Percentiles rank a stretch among this genome's conserved stretches.
Evolutionary conservation across 805 yeast genomes (phyloP).

Genomic region (Nakazawaea wickerhamii): DNA sequence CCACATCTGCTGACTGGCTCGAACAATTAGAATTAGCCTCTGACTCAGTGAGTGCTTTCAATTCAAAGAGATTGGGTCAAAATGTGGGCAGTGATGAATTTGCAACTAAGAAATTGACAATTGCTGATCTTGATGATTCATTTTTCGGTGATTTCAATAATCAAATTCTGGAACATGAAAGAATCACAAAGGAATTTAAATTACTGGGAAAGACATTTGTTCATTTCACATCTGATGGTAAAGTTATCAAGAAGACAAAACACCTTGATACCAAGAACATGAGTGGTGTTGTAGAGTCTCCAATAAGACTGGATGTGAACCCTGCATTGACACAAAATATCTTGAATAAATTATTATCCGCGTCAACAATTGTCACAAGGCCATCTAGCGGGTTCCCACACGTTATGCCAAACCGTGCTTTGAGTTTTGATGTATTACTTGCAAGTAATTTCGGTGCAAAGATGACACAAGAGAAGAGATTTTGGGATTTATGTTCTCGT

Average conservation of each 20-base stretch:
- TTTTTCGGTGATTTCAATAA: conserved; percentile 43
- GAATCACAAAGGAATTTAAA: conserved; percentile 25
- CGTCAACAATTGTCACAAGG: conserved; percentile 23
- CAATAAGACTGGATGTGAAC: not conserved
- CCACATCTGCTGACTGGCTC: conserved; percentile 57
- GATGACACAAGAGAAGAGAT: conserved; percentile 21
- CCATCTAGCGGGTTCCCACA: conserved; percentile 30
- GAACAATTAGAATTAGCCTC: conserved; percentile 52
- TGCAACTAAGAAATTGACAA: conserved; percentile 20
- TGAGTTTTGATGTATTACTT: conserved; percentile 28
- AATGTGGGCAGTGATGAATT: not conserved
- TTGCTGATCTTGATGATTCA: conserved; percentile 39
- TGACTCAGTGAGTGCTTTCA: conserved; percentile 36
- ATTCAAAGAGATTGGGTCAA: conserved; percentile 7
- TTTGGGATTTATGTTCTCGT: conserved; percentile 57
- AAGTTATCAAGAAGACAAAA: conserved; percentile 3
- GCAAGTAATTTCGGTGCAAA: conserved; percentile 13
- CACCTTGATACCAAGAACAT: conserved; percentile 4
- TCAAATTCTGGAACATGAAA: conserved; percentile 22
- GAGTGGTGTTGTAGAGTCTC: conserved; percentile 8
- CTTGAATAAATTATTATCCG: conserved; percentile 21
- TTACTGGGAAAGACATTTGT: conserved; percentile 15
- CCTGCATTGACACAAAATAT: conserved; percentile 12
- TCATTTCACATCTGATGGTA: conserved; percentile 9
- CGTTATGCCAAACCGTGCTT: conserved; percentile 23